phyloP scores from a whole-genome alignment of 1,139 yeast genomes.

The Kodamaea derodonti region DNA sequence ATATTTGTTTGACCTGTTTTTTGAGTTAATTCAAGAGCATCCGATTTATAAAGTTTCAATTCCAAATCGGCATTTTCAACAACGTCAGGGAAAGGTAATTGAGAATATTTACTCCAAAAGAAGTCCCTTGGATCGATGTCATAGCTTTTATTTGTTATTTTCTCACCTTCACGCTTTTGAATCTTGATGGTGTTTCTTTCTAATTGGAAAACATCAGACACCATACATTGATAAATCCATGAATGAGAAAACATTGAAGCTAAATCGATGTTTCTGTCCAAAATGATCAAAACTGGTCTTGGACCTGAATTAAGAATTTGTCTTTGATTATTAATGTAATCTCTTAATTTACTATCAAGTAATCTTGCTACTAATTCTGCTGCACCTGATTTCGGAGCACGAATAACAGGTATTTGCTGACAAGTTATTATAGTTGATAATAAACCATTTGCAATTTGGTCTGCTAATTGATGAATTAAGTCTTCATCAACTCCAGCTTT shows the following conservation, averaged over 20 bases:
- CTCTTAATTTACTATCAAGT: conserved; percentile 77
- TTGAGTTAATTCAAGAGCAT: conserved; percentile 80
- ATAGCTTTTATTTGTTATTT: conserved; percentile 49
- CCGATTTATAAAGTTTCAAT: conserved; percentile 73
- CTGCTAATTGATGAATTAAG: conserved; percentile 65
- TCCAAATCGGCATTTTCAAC: conserved; percentile 93
- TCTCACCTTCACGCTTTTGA: conserved; percentile 35
- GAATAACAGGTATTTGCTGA: conserved; percentile 79
- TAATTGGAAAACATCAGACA: conserved; percentile 83
- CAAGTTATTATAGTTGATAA: conserved; percentile 76
- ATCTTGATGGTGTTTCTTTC: conserved; percentile 67
- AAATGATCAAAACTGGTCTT: conserved; percentile 72
- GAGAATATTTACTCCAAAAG: conserved; percentile 83
- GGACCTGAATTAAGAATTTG: conserved; percentile 22
- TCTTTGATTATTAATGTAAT: conserved; percentile 72
- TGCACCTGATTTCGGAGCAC: conserved; percentile 91
- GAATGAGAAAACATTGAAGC: conserved; percentile 95
- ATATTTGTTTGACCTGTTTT: conserved; percentile 71
- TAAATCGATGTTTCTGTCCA: conserved; percentile 87
- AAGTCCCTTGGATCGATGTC: conserved; percentile 92
- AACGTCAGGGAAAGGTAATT: conserved; percentile 94
- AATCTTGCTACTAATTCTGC: conserved; percentile 91
- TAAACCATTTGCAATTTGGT: conserved; percentile 70
- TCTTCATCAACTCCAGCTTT: conserved; percentile 72
- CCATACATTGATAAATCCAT: conserved; percentile 97